These are phyloP conservation scores for Mycena alexandri DNA, from an alignment of 768 basidiomycete genomes.

Conservation along the genomic window DNA sequence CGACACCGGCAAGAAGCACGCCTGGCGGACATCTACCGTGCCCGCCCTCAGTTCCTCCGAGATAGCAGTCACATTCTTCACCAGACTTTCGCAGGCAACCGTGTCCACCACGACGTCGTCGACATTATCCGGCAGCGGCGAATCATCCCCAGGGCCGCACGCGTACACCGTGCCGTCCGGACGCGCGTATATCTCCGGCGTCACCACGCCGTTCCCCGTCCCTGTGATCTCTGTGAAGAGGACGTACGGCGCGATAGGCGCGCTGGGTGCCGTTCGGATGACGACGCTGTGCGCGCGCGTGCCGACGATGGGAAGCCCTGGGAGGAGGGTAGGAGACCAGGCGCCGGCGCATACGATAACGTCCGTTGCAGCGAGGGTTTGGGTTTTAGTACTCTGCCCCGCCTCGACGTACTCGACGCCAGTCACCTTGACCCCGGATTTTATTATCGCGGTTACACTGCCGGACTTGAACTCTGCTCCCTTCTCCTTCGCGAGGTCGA, in stretches of 20 bases:
- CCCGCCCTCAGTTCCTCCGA: constrained; percentile 70
- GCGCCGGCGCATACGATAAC: constrained; percentile 88
- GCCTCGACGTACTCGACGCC: constrained; percentile 61
- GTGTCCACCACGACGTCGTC: constrained; percentile 77
- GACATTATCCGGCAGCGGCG: constrained; percentile 74
- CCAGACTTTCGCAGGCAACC: constrained; percentile 67
- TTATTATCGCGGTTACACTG: constrained; percentile 58
- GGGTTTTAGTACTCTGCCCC: constrained; percentile 39
- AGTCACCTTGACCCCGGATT: constrained; percentile 55
- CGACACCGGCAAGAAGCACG: constrained; percentile 84
- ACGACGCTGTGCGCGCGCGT: constrained; percentile 83
- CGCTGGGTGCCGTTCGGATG: constrained; percentile 60
- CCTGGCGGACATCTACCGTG: constrained; percentile 64
- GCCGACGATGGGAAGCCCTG: constrained; percentile 68
- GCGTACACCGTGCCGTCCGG: constrained; percentile 79
- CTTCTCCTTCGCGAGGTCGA: constrained; percentile 68
- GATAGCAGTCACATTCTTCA: constrained; percentile 69
- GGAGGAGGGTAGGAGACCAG: constrained; percentile 79
- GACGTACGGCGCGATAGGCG: constrained; percentile 77
- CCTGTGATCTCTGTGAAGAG: constrained; percentile 83
- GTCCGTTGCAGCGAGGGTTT: constrained; percentile 69
- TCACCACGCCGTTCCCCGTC: constrained; percentile 43
- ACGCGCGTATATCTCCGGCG: constrained; percentile 81
- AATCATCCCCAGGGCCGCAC: constrained; percentile 85
- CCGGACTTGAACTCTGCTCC: constrained; percentile 65